A percentile compares a stretch with the other conserved stretches of the same genome.
phyloP scores from a whole-genome alignment of 805 yeast species.

The Zygotorulaspora chibaensis region DNA sequence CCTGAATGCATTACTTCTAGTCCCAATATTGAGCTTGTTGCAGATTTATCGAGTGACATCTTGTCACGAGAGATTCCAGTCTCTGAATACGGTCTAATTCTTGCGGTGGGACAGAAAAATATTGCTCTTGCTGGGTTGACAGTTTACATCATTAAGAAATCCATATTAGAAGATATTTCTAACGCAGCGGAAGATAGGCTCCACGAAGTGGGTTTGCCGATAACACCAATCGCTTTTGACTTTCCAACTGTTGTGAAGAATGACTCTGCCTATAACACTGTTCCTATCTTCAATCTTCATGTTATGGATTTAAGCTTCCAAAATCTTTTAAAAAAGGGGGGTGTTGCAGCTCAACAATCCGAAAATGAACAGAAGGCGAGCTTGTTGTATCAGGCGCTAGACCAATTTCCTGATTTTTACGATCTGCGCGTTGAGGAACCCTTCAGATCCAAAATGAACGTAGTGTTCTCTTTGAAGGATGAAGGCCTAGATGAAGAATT shows the following conservation, averaged over 20 bases:
- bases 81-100: constrained; percentile 76
- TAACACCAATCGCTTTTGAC: constrained; percentile 85
- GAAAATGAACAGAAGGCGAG: constrained; percentile 59
- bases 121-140: constrained; percentile 96
- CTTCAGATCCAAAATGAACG: constrained; percentile 85
- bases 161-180: constrained; percentile 52
- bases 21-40: constrained; percentile 69
- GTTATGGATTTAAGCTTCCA: constrained; percentile 75
- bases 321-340: constrained; percentile 63
- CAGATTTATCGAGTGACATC: constrained; percentile 93
- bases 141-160: constrained; percentile 81
- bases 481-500: constrained; percentile 66
- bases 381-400: constrained; percentile 61
- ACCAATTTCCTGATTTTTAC: constrained; percentile 58
- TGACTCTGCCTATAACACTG: constrained; percentile 92
- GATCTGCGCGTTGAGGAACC: constrained; percentile 58
- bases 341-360: constrained; percentile 56
- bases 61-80: constrained; percentile 78
- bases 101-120: constrained; percentile 98
- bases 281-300: constrained; percentile 89
- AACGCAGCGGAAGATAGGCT: constrained; percentile 60
- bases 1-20: constrained; percentile 51
- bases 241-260: constrained; percentile 81
- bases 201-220: constrained; percentile 57
- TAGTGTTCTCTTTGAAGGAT: constrained; percentile 73